These are phyloP conservation scores for Xerocomus nothofagi DNA, from an alignment of 1,284 basidiomycete genomes.

Conservation along the genomic window DNA sequence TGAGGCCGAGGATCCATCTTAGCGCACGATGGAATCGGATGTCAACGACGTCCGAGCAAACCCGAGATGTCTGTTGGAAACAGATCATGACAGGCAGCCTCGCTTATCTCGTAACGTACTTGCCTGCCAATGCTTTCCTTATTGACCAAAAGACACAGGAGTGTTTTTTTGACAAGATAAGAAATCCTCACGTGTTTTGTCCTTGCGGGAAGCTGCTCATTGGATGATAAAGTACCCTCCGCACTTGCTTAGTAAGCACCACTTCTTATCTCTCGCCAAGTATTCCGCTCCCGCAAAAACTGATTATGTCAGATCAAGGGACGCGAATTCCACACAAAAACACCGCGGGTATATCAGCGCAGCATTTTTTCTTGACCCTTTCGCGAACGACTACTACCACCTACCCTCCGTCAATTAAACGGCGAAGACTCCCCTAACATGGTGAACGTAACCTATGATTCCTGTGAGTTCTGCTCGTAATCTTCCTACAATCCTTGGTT, in stretches of 20 bases:
- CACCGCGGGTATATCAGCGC: constrained; percentile 27
- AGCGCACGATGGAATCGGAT: too few relatives aligned
- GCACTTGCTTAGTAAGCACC: constrained; percentile 25
- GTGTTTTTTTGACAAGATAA: constrained; percentile 22
- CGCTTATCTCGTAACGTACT: constrained; percentile 19
- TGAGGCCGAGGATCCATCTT: neutral
- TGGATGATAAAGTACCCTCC: constrained; percentile 27
- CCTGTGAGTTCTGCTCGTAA: constrained; percentile 25
- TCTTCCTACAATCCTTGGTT: neutral
- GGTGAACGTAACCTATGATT: constrained; percentile 41
- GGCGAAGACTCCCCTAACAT: constrained; percentile 21
- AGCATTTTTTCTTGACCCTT: neutral
- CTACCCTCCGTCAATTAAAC: neutral
- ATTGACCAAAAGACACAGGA: neutral
- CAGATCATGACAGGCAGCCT: neutral
- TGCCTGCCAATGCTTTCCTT: constrained; percentile 16
- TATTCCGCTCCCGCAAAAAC: constrained; percentile 1
- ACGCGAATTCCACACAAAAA: constrained; percentile 24
- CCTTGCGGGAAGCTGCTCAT: constrained; percentile 8
- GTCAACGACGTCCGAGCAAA: too few relatives aligned
- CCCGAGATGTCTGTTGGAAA: neutral
- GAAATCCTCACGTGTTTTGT: neutral
- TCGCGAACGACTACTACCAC: constrained; percentile 7
- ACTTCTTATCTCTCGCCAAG: constrained; percentile 33
- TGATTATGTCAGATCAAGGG: constrained; percentile 2